phyloP scores from a whole-genome alignment of 2,329 filamentous ascomycete species.

The Aaosphaeria pasadenensis region DNA sequence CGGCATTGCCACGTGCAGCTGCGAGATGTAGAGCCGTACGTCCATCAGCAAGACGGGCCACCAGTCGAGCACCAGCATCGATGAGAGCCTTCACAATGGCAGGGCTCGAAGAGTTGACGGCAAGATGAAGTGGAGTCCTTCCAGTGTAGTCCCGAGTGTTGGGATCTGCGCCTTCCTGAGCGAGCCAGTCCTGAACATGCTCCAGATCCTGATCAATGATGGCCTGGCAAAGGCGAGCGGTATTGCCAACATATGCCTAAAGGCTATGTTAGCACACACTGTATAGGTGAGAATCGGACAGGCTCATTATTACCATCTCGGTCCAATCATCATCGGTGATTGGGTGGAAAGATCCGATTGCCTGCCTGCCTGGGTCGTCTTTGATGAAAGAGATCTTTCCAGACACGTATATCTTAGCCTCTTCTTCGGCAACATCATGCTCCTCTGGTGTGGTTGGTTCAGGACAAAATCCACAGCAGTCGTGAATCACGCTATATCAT shows the following conservation, averaged over 20 bases:
- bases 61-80: slow-evolving; percentile 67
- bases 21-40: slow-evolving; percentile 81
- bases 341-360: slow-evolving; percentile 72
- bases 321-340: slow-evolving; percentile 83
- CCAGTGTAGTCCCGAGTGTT: slow-evolving; percentile 75
- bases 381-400: slow-evolving; percentile 72
- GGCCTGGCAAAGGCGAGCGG: slow-evolving; percentile 71
- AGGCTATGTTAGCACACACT: too few relatives aligned
- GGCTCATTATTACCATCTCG: slow-evolving; percentile 56
- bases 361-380: slow-evolving; percentile 77
- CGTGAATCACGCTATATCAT: slow-evolving; percentile 56
- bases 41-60: slow-evolving; percentile 74
- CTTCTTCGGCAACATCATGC: slow-evolving; percentile 66
- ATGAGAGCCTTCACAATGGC: slow-evolving; percentile 71
- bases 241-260: slow-evolving; percentile 74
- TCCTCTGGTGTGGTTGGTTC: slow-evolving; percentile 68
- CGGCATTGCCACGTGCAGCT: slow-evolving; percentile 63
- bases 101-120: slow-evolving; percentile 64
- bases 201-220: slow-evolving; percentile 73
- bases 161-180: slow-evolving; percentile 65
- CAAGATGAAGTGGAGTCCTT: slow-evolving; percentile 74
- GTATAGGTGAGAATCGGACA: too few relatives aligned
- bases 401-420: slow-evolving; percentile 72
- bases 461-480: slow-evolving; percentile 81
- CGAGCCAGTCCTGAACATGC: slow-evolving; percentile 66